Base-by-base conservation (phyloP, 495 filamentous ascomycete genomes). In the Daldinia loculata region DNA sequence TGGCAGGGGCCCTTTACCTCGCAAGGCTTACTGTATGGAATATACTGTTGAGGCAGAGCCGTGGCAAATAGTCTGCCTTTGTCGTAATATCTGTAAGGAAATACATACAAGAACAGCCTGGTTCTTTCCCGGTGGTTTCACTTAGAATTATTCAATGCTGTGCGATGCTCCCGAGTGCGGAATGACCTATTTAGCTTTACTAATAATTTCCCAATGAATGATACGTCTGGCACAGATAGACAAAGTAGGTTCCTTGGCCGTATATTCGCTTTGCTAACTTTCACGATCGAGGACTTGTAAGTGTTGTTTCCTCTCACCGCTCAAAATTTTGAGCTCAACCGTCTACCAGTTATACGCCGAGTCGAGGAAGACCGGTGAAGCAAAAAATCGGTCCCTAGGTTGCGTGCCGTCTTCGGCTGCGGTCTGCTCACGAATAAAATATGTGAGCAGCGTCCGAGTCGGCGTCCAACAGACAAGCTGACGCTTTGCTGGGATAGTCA, bases 11-110 rank as follows among this genome's bases (percentile, higher is more conserved):
- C 6, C 39, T 61, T 11, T 34, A 60, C 58, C 66, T 66, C 6
- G 30, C 45, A 53, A 57, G 56, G 53, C 53, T 66, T 50, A 39
- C 2, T 57, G 56, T 66, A 56, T 62, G 66, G 61, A 65, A 50
- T 52, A 69, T 57, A 34, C 43, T 57, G 38, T 52, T 52, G 36
- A 26, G 50, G 32, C 15, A 53, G 32, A 39, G 7, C 6, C 38
- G 26, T 66, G 48, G 30, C 24, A 15, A 52, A 62, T 41, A 32
- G 52, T 41, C 48, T 59, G 58, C 59, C 65, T 39, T 56, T 67
- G 55, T 64, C 60, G 34, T 52, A 68, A 61, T 72, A 68, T 50
- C 19, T 72, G 56, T 67, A 68, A 61, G 26, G 55, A 52, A 72
- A 72, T 72, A 72, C 69, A 72, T 61, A 64, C 48, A 68, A 63